Base-by-base conservation (phyloP, 345 rosid species). In the Ceriops tagal region DNA sequence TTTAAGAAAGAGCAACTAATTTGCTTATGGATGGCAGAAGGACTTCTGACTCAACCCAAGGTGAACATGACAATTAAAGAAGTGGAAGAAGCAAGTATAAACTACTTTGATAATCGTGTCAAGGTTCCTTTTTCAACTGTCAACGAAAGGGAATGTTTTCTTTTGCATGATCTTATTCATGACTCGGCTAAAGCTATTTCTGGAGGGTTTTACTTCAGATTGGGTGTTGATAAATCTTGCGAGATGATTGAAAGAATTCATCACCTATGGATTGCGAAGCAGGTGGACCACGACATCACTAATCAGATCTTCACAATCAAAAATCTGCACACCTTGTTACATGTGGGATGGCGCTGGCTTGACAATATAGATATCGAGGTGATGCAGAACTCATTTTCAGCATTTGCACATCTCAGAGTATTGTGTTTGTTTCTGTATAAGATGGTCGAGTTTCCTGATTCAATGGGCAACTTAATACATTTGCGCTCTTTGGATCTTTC, bases 21-120 rank as follows among this genome's bases (percentile, higher is more conserved):
- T 10, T 15, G 11, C 8, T 58, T 75, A 10, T 75, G 62, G 70
- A 69, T 75, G 67, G 66, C 74, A 1, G 67, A 68, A n/a, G 66
- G 70, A 15, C 35, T 75, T 64, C 10, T 75, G 39, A 64, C 13
- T 8, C 35, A 47, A 16, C 61, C 64, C 7, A 19, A 15, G 4
- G 65, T 24, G 4, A 64, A n/a, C 19, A 63, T 34, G 21, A 20
- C 27, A 9, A 69, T 75, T 47, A 57, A 69, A 69, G 73, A 51
- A 51, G 4, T 65, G 1, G 49, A 3, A 13, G 19, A 43, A 43
- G 49, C 5, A 13, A 70, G 66, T 1, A 16, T 19, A 1, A 69
- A 63, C 20, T 74, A 35, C 31, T 74, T 74, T 35, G 6, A 32
- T 5, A 69, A 62, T 66, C 68, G 58, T 62, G 10, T 31, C 69